phyloP scores from a whole-genome alignment of 2,329 filamentous ascomycete species.

The Nigrograna mackinnonii region DNA sequence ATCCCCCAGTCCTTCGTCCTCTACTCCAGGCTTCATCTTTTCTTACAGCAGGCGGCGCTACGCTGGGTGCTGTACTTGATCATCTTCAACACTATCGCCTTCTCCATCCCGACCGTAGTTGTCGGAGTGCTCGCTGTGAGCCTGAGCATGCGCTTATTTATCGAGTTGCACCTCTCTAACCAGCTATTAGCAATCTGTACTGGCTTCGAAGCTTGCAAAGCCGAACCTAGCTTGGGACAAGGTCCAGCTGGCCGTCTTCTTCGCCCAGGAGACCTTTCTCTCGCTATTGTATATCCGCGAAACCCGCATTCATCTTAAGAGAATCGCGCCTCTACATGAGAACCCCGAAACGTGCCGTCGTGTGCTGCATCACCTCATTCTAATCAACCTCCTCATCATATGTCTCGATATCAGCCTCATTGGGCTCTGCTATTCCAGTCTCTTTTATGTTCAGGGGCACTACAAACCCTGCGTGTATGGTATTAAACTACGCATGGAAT shows the following conservation, averaged over 20 bases:
- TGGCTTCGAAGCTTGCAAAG: conserved; percentile 5
- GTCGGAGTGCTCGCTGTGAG: conserved; percentile 54
- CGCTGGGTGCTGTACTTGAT: conserved; percentile 57
- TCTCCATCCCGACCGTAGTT: conserved; percentile 56
- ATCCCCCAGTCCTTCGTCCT: conserved; percentile 63
- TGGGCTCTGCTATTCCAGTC: conserved; percentile 32
- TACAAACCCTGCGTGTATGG: conserved; percentile 41
- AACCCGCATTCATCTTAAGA: conserved; percentile 46
- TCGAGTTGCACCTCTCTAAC: too few species aligned
- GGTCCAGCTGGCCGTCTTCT: conserved; percentile 40
- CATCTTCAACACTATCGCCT: conserved; percentile 51
- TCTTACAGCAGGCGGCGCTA: conserved; percentile 43
- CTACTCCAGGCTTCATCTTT: conserved; percentile 61
- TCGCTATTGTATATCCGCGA: conserved; percentile 52
- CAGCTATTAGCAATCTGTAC: conserved; percentile 2
- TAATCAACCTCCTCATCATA: conserved; percentile 36
- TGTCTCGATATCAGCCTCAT: conserved; percentile 36
- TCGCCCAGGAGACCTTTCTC: conserved; percentile 31
- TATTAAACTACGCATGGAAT: conserved; percentile 34
- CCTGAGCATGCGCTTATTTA: too few species aligned
- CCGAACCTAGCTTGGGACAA: conserved; percentile 32
- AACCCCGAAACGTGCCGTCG: conserved; percentile 1
- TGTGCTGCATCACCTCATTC: conserved; percentile 28
- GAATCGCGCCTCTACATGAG: neutral
- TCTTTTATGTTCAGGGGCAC: conserved; percentile 36